Evolutionary conservation across 139 green algal genomes (phyloP).

Genomic region (Nannochloris sp.): DNA sequence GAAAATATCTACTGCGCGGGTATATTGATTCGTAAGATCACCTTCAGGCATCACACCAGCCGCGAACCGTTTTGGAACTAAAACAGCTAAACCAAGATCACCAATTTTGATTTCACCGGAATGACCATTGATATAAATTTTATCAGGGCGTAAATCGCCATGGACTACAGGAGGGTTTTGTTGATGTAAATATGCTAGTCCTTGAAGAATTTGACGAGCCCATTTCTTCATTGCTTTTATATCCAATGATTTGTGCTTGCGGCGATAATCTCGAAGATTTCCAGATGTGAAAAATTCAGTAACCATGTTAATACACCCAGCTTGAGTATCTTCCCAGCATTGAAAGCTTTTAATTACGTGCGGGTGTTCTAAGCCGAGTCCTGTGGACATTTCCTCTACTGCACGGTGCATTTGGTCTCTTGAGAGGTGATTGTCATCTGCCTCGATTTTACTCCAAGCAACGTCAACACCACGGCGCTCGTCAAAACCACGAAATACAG

Average conservation of each 20-base stretch:
- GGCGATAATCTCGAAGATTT: constrained; percentile 81
- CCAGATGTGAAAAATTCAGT: constrained; percentile 91
- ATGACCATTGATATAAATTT: constrained; percentile 91
- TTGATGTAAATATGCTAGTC: constrained; percentile 81
- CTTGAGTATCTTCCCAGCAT: constrained; percentile 66
- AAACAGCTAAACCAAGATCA: constrained; percentile 78
- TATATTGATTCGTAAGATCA: constrained; percentile 42
- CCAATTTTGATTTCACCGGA: constrained; percentile 92
- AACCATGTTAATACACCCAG: constrained; percentile 82
- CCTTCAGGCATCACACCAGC: constrained; percentile 40
- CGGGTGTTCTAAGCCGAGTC: constrained; percentile 74
- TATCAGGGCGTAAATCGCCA: constrained; percentile 64
- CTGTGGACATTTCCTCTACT: constrained; percentile 67
- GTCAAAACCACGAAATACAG: constrained; percentile 72
- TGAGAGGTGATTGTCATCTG: constrained; percentile 39
- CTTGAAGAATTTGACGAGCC: constrained; percentile 75
- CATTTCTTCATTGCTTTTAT: constrained; percentile 88
- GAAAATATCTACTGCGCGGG: constrained; percentile 81
- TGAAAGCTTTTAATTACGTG: constrained; percentile 82
- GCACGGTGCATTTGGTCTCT: constrained; percentile 59
- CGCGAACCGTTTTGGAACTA: constrained; percentile 62
- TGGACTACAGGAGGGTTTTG: constrained; percentile 88
- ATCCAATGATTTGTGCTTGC: constrained; percentile 74
- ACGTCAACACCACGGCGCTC: constrained; percentile 81
- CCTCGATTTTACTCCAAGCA: constrained; percentile 83